Evolutionary conservation across 768 basidiomycete species (phyloP), one percentile per base, ranked within the genome.

Genomic region (Sporobolomyces phaffii): DNA sequence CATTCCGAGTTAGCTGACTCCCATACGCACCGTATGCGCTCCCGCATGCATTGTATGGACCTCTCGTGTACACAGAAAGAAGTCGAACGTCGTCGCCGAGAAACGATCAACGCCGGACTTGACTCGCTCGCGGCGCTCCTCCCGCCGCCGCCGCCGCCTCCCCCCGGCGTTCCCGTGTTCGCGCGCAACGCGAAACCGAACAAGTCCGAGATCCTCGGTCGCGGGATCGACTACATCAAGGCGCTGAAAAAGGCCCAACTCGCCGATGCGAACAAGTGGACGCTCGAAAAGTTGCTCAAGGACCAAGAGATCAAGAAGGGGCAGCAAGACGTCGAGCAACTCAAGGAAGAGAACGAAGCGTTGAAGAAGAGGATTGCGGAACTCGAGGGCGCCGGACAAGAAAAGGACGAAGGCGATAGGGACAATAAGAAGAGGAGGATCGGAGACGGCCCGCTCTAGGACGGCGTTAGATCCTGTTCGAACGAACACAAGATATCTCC

Each of bases 91-190:
- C 85, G 91, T 41, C 87, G 94, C 59, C 83, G 94, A 51, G 92
- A 92, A 22, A 91, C 91, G 72, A 97, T 99, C 79, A 96, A 94
- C 78, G 89, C 93, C 69, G 93, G 93, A 0, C 96, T 99, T 80
- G 91, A 89, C 75, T 88, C 89, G 73, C 86, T 98, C 20, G 87
- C 88, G 0, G 84, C 86, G 0, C 89, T 93, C 72, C 87, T 97
- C 14, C 48, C 58, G 18, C 47, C 53, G n/a, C n/a, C 24, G 18
- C 51, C 58, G 4, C 26, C 33, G 43, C 49, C 15, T 22, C 49
- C 49, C 13, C n/a, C 33, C 28, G 54, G 54, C n/a, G 5, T 26
- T 29, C 18, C 33, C 10, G 15, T 17, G 17, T 44, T 24, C n/a
- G 14, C 29, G 9, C 22, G 28, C 24, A 5, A 43, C 26, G 36